A percentile compares a stretch with the other conserved stretches of the same genome.
phyloP scores from a whole-genome alignment of 768 basidiomycete species.

The Hygrophorus russula region DNA sequence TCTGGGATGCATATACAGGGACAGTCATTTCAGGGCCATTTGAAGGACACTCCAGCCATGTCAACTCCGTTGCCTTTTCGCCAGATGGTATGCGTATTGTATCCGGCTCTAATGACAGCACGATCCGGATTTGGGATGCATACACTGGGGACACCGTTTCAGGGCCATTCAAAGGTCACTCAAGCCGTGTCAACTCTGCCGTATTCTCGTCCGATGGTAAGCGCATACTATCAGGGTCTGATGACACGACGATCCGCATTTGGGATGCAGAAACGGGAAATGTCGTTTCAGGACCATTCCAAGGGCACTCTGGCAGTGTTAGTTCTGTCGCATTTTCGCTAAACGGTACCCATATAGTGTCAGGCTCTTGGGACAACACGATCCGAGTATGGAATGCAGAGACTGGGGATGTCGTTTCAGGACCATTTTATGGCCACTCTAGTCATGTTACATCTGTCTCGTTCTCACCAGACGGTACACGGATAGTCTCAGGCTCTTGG shows the following conservation, averaged over 20 bases:
- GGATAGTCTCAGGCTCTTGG: conserved; percentile 12
- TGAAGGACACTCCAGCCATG: background rate
- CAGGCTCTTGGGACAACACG: conserved; percentile 1
- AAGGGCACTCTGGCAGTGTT: background rate
- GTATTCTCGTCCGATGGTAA: background rate
- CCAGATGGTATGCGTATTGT: no score
- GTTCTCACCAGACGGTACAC: conserved; percentile 16
- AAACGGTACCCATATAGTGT: background rate
- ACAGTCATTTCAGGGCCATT: background rate
- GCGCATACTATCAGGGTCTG: background rate
- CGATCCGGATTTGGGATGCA: conserved; percentile 5
- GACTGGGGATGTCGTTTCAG: conserved; percentile 4
- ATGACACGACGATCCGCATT: background rate
- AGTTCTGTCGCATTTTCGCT: conserved; percentile 16
- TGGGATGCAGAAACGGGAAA: conserved; percentile 7
- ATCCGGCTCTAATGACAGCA: conserved; percentile 3
- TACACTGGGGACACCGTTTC: background rate
- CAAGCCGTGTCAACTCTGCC: background rate
- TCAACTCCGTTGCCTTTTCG: background rate
- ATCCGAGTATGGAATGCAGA: conserved; percentile 1
- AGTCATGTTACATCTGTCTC: conserved; percentile 12
- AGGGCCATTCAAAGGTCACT: background rate
- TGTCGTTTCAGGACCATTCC: background rate
- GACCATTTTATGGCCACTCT: background rate
- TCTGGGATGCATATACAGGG: conserved; percentile 2